Evolutionary conservation across 2,329 filamentous ascomycete species (phyloP).

Genomic region (Sphaerulina vaccinii): DNA sequence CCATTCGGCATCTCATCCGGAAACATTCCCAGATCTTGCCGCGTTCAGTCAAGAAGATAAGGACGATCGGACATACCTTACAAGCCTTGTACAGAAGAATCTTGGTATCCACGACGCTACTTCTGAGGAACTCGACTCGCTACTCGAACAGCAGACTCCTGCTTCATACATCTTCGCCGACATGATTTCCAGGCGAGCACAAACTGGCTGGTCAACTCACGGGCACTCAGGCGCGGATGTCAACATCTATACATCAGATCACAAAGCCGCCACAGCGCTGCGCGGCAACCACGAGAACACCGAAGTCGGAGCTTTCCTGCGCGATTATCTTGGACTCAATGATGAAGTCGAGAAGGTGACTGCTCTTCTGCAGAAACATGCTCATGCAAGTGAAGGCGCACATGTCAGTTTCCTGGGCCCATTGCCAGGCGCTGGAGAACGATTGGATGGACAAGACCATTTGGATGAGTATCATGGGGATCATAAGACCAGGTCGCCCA

Average conservation of each 20-base stretch:
- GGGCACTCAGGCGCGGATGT: slow-evolving; percentile 88
- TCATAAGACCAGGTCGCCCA: slow-evolving; percentile 24
- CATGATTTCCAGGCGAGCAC: slow-evolving; percentile 82
- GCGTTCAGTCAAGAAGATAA: slow-evolving; percentile 29
- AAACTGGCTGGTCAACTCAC: slow-evolving; percentile 91
- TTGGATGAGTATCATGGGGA: slow-evolving; percentile 38
- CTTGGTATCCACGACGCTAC: slow-evolving; percentile 73
- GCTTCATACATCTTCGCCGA: slow-evolving; percentile 66
- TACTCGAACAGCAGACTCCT: slow-evolving; percentile 58
- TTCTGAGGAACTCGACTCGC: slow-evolving; percentile 65
- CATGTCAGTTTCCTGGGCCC: slow-evolving; percentile 47
- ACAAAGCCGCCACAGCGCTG: slow-evolving; percentile 60
- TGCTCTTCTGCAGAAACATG: slow-evolving; percentile 65
- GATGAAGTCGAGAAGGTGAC: slow-evolving; percentile 79
- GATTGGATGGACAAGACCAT: slow-evolving; percentile 50
- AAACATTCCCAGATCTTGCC: too few relatives aligned
- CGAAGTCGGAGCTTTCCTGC: slow-evolving; percentile 80
- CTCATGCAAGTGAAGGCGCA: slow-evolving; percentile 35
- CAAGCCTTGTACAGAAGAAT: slow-evolving; percentile 64
- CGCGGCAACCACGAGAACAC: slow-evolving; percentile 93
- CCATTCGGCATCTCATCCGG: slow-evolving; percentile 27
- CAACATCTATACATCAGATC: slow-evolving; percentile 86
- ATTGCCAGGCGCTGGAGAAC: slow-evolving; percentile 42
- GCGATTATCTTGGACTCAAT: slow-evolving; percentile 75
- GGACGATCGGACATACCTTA: slow-evolving; percentile 63